These are phyloP conservation scores for Clarireedia hainanense DNA, from an alignment of 2,329 filamentous ascomycete genomes.

Conservation along the genomic window DNA sequence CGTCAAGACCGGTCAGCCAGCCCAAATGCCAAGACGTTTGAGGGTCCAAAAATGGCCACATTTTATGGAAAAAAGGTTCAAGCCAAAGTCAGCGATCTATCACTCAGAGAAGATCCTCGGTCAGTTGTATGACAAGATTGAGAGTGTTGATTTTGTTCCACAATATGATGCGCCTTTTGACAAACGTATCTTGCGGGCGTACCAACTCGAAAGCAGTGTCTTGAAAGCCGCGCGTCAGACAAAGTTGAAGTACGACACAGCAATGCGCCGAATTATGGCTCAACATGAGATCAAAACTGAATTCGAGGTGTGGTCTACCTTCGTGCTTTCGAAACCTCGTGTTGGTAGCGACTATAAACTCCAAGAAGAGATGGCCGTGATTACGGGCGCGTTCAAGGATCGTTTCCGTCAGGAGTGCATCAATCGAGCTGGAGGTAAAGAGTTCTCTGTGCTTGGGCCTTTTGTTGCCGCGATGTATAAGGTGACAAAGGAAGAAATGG, in stretches of 20 bases:
- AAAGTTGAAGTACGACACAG: conserved; percentile 71
- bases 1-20: conserved; percentile 78
- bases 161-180: conserved; percentile 71
- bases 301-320: conserved; percentile 86
- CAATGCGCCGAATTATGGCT: conserved; percentile 71
- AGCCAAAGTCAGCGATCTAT: conserved; percentile 45
- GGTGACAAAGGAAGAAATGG: conserved; percentile 66
- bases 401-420: conserved; percentile 61
- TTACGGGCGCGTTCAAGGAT: conserved; percentile 58
- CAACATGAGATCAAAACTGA: conserved; percentile 80
- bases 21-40: conserved; percentile 53
- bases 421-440: conserved; percentile 52
- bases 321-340: conserved; percentile 67
- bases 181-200: conserved; percentile 58
- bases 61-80: conserved; percentile 68
- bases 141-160: conserved; percentile 59
- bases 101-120: conserved; percentile 67
- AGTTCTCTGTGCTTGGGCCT: conserved; percentile 52
- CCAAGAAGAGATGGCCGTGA: conserved; percentile 70
- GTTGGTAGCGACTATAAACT: conserved; percentile 76
- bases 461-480: conserved; percentile 86
- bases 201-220: conserved; percentile 44
- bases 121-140: conserved; percentile 70
- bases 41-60: conserved; percentile 67
- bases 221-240: conserved; percentile 54